Conservation (phyloP, 495 filamentous ascomycete species). For the Cladorrhinum samala region DNA sequence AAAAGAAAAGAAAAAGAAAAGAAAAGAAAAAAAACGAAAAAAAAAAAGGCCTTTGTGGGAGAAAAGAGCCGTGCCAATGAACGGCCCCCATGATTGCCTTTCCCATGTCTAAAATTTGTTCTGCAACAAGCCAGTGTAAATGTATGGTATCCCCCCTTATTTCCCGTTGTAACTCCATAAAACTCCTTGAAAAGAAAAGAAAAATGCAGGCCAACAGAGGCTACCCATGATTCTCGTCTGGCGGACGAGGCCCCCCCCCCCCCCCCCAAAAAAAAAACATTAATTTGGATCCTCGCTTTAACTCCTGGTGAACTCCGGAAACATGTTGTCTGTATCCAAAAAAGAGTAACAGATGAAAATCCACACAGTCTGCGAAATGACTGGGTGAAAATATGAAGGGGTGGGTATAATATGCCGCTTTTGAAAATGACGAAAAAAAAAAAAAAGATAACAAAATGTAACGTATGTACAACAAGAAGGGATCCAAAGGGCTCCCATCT, state of each 20-base stretch:
- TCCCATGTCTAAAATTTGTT: not conserved
- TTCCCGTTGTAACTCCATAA: too few species aligned
- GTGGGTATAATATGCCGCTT: not conserved
- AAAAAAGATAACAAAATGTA: not conserved
- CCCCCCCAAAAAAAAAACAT: not conserved
- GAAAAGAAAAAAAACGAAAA: not conserved
- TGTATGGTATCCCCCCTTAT: not conserved
- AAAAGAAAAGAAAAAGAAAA: not conserved
- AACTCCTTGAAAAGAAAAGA: not conserved
- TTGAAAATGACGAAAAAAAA: not conserved
- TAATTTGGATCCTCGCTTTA: not conserved
- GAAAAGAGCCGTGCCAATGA: not conserved
- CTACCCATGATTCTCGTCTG: conserved; percentile 2
- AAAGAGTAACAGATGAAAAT: not conserved
- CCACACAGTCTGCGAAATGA: not conserved
- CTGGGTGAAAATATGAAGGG: not conserved
- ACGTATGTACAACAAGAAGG: not conserved
- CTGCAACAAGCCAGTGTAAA: not conserved
- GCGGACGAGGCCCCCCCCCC: too few species aligned
- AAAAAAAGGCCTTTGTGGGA: not conserved
- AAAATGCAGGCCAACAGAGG: not conserved
- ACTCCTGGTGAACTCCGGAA: conserved; percentile 3
- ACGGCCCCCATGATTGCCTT: not conserved
- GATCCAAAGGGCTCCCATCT: not conserved
- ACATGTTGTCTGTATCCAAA: not conserved